Evolutionary conservation across 2,329 filamentous ascomycete genomes (phyloP).

Genomic region (Calonectria naviculata): DNA sequence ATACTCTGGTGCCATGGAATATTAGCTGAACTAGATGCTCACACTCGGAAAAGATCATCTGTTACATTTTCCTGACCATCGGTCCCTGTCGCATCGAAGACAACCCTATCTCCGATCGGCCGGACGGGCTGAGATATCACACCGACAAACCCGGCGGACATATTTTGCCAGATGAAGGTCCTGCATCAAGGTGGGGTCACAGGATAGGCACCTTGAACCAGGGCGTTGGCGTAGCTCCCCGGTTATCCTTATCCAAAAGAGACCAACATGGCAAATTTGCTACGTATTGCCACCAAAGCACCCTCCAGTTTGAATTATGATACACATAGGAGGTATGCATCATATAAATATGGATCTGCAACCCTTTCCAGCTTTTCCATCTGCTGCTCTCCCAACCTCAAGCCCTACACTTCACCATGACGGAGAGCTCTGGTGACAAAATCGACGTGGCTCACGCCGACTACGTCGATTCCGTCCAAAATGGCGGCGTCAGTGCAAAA

Average conservation of each 20-base stretch:
- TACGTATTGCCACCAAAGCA: background rate
- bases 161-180: background rate
- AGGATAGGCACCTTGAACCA: background rate
- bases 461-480: background rate
- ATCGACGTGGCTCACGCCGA: constrained; percentile 10
- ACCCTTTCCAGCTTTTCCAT: background rate
- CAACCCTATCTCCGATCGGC: background rate
- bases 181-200: background rate
- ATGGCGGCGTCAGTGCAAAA: background rate
- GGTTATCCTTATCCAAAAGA: constrained; percentile 16
- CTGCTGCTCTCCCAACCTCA: background rate
- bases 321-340: background rate
- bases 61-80: too few species aligned
- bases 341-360: background rate
- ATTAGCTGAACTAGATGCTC: too few species aligned
- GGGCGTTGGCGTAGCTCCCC: background rate
- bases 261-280: background rate
- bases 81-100: background rate
- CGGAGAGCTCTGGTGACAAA: constrained; percentile 5
- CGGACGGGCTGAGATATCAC: background rate
- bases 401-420: background rate
- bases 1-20: too few species aligned
- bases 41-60: background rate
- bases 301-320: background rate
- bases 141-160: constrained; percentile 2